These are phyloP conservation scores for Xylariaceae sp. DNA, from an alignment of 2,329 filamentous ascomycete genomes.

Conservation along the genomic window DNA sequence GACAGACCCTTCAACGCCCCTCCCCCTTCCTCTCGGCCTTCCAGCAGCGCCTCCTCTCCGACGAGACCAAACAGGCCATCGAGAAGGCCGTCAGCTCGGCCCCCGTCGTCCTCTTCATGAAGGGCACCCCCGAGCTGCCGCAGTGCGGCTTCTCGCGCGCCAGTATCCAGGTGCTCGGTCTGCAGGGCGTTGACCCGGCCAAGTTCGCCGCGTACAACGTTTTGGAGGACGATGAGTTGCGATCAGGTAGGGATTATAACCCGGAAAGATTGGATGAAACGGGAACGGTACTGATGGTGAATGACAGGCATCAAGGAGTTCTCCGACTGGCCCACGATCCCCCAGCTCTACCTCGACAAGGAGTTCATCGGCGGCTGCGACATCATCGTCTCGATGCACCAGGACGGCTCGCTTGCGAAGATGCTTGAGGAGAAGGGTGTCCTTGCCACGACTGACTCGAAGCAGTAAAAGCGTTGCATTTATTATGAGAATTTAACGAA, in stretches of 20 bases:
- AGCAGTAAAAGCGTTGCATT: conserved; percentile 11
- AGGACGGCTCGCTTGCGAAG: conserved; percentile 88
- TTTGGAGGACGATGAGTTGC: conserved; percentile 80
- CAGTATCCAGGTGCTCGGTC: conserved; percentile 86
- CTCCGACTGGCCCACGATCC: conserved; percentile 98
- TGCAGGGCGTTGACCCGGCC: conserved; percentile 89
- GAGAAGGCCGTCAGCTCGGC: conserved; percentile 83
- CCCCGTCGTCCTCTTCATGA: conserved; percentile 98
- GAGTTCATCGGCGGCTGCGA: conserved; percentile 98
- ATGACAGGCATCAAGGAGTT: conserved; percentile 90
- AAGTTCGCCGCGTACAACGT: conserved; percentile 99
- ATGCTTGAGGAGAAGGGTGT: conserved; percentile 88
- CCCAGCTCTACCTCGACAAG: conserved; percentile 90
- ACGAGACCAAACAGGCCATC: conserved; percentile 74
- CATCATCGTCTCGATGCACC: conserved; percentile 94
- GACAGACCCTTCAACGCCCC: conserved; percentile 22
- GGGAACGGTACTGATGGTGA: neutral
- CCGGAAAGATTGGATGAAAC: too few species aligned
- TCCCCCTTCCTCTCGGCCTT: conserved; percentile 30
- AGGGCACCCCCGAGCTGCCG: conserved; percentile 91
- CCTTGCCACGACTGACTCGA: conserved; percentile 46
- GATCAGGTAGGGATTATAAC: conserved; percentile 56
- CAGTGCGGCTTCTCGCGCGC: conserved; percentile 97
- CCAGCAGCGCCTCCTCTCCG: conserved; percentile 67
- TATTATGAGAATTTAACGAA: neutral